Evolutionary conservation across 2,329 filamentous ascomycete genomes (phyloP), one percentile per base, ranked within the genome.

Genomic region (Fusarium coffeatum): DNA sequence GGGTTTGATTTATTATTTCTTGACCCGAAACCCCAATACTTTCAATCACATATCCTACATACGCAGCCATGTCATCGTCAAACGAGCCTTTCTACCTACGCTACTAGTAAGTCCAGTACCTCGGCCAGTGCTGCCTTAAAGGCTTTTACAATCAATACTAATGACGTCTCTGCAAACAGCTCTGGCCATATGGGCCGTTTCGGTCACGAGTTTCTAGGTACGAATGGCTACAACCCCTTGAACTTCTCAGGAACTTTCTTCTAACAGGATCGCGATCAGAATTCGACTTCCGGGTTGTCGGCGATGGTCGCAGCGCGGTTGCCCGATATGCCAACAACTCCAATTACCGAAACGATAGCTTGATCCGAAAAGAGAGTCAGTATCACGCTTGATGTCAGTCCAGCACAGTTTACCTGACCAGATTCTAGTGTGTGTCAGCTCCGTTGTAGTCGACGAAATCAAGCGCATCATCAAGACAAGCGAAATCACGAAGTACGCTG

Each of bases 321-420:
- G 94, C 95, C 32, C 91, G 96, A 82, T 99, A 99, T 83, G 96
- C 96, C 71, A 99, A 99, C 86, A 99, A 99, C 82, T 98, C 95
- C 61, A 99, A 99, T 83, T 99, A 99, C 83, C 91, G 96, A 77
- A 99, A 99, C 82, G 96, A 99, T 80, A 98, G 94, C 69, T 85
- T 99, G 74, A 99, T 99, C 78, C 92, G 96, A 72, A 99, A 99
- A 94, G 96, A 99, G 85, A 99, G 96, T 98, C 85, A 74, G 94
- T 81, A n/a, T 45, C 50, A 30, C 34, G 28, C 23, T 22, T 20
- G 10, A 18, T 28, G 22, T 22, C 8, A 18, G 16, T 13, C 22
- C 4, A 9, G 3, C 5, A 16, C 12, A n/a, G 20, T 15, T 40
- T 34, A 13, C 32, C 71, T 76, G 34, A 76, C 45, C n/a, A 45